Percentiles rank a stretch among this genome's conserved stretches.
phyloP scores from a whole-genome alignment of 2,329 filamentous ascomycete species.

The Huntiella abstrusa region DNA sequence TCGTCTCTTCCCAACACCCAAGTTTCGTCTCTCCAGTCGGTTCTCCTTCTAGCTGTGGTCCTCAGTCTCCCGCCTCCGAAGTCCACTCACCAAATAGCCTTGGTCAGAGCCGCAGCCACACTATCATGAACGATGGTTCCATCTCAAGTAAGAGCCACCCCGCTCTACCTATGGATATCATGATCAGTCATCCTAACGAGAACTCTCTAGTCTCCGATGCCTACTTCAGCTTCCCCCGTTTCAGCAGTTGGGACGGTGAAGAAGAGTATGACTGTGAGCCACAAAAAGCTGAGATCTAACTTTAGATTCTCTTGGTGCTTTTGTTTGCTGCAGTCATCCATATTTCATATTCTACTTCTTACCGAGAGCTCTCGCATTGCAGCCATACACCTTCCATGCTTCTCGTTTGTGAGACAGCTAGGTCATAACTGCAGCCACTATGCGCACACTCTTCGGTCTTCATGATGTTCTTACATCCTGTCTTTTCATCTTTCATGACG shows the following conservation, averaged over 20 bases:
- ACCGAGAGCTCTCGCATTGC: not conserved
- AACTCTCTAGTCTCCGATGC: slow-evolving; percentile 5
- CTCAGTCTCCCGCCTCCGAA: slow-evolving; percentile 4
- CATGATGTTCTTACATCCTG: slow-evolving; percentile 11
- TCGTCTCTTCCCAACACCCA: slow-evolving; percentile 7
- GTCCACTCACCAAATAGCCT: not conserved
- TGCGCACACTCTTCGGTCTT: slow-evolving; percentile 1
- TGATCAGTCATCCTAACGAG: slow-evolving; percentile 3
- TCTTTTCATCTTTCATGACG: not conserved
- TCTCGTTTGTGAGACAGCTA: not conserved
- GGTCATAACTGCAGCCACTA: slow-evolving; percentile 1
- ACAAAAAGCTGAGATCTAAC: slow-evolving; percentile 6
- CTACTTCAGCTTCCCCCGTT: slow-evolving; percentile 58
- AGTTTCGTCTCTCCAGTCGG: slow-evolving; percentile 7
- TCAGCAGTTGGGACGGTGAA: slow-evolving; percentile 43
- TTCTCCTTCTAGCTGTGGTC: slow-evolving; percentile 1
- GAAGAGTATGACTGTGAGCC: slow-evolving; percentile 12
- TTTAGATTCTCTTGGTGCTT: not conserved
- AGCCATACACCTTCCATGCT: not conserved
- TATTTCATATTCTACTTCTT: not conserved
- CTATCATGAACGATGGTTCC: slow-evolving; percentile 4
- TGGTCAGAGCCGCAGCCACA: not conserved
- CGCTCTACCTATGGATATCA: slow-evolving; percentile 11
- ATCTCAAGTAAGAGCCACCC: slow-evolving; percentile 16
- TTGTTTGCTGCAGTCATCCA: not conserved